Percentiles rank a stretch among this genome's conserved stretches.
Conservation (phyloP, 2,329 filamentous ascomycete genomes). For the Alternaria alternata region DNA sequence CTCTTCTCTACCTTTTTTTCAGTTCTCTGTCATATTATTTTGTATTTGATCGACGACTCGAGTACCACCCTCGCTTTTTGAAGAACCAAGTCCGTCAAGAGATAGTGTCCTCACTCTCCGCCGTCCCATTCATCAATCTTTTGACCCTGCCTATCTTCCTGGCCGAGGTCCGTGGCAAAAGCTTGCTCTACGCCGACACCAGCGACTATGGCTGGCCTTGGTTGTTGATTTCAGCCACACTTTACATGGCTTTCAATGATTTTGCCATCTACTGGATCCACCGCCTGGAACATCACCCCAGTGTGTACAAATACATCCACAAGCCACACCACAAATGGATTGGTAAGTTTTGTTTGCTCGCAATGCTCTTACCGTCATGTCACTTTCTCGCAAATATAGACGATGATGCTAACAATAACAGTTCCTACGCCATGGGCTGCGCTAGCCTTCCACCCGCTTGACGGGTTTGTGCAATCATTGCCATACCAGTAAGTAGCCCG, state of each 20-base stretch:
- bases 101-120: slow-evolving; percentile 11
- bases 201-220: slow-evolving; percentile 14
- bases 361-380: not conserved
- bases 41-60: slow-evolving; percentile 15
- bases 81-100: slow-evolving; percentile 15
- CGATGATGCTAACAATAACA: slow-evolving; percentile 3
- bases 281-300: slow-evolving; percentile 16
- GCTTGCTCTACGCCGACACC: slow-evolving; percentile 6
- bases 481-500: slow-evolving; percentile 12
- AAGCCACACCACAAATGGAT: slow-evolving; percentile 19
- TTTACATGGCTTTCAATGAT: slow-evolving; percentile 17
- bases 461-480: slow-evolving; percentile 12
- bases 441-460: slow-evolving; percentile 15
- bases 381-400: not conserved
- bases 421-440: slow-evolving; percentile 15
- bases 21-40: slow-evolving; percentile 12
- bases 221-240: slow-evolving; percentile 4
- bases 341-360: not conserved
- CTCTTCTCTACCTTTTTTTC: slow-evolving; percentile 15
- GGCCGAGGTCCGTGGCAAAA: slow-evolving; percentile 12
- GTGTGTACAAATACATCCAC: slow-evolving; percentile 16
- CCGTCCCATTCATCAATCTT: slow-evolving; percentile 13
- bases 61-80: slow-evolving; percentile 15
- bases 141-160: slow-evolving; percentile 11
- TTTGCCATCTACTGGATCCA: slow-evolving; percentile 16